Base-by-base conservation (phyloP, 371 early-diverging fungal species). In the Dipsacomyces acuminosporus region DNA sequence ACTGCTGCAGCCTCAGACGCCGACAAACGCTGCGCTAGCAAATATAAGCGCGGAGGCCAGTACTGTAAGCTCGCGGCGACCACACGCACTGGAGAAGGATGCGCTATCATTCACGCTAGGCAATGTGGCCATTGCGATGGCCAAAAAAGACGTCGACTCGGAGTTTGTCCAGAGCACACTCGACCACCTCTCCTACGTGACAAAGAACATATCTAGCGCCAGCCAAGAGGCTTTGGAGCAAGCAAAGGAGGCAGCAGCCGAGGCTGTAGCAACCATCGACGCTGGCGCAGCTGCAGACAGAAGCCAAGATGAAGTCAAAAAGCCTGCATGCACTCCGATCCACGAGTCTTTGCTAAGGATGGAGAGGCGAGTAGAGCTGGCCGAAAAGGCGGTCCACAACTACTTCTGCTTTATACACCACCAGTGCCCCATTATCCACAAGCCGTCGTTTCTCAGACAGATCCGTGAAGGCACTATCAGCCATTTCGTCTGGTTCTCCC, bases 391-490 rank as follows among this genome's bases (percentile, higher is more conserved):
- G 7, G 57, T 66, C 18, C 67, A 66, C 54, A 63, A 55, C 45
- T 69, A 69, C 41, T 69, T 69, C 41, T 47, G 70, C 51, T 63
- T 53, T 30, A 52, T 69, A 30, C 70, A 69, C 53, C 70, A 54
- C 40, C 70, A 69, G 47, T 55, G 52, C 40, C 70, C 70, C 5
- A 63, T 63, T 48, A 62, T 69, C 41, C 70, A 69, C 70, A 54
- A 54, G 36, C 63, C 70, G 15, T 54, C 59, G 24, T 69, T 69
- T 23, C 51, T 69, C 41, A 51, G 48, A 17, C 58, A 59, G 52
- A 42, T 54, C 17, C 40, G 17, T 41, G 59, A 69, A 18, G 70
- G 70, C 47, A 46, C 59, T 0, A 52, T 69, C 33, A 69, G 54
- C 55, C 70, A 47, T 48, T 55, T 63, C 48, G 70, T 69, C 20